Evolutionary conservation across 2,329 filamentous ascomycete genomes (phyloP), one percentile per base, ranked within the genome.

Genomic region (Trichoderma sp.): DNA sequence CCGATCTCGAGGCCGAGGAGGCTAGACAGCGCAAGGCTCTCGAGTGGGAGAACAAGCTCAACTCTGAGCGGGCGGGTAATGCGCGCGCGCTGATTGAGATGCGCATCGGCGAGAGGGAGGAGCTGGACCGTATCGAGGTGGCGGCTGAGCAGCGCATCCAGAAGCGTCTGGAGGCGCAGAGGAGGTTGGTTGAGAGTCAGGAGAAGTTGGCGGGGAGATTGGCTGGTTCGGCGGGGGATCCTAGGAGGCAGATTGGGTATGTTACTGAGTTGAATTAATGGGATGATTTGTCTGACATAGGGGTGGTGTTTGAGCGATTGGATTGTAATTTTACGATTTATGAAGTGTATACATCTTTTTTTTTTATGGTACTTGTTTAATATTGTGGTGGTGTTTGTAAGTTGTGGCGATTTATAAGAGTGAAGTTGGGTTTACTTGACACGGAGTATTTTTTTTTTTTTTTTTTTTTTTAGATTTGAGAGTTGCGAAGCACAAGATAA

Each of bases 241-340:
- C 74, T 50, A 76, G 83, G 71, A 80, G 82, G 70, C 84, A 86
- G 78, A 84, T 87, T 77, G 86, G 86, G n/a, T 87, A 81, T 70
- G 80, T 88, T 35, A 82, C 82, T 57, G 85, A 87, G 77, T 68
- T 86, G 73, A 81, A 81, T 69, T 84, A 73, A 73, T 39, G 32
- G 10, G 3, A 12, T 13, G 52, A 15, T 25, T 42, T 64, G 50
- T 39, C 32, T 39, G 50, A 35, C 25, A n/a, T 45, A 12, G 25
- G 25, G 52, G 27, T 8, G 39, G 17, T 22, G 22, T 8, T 39
- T 52, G 32, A 48, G 42, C 42, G 42, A 48, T 22, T 48, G 42
- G 42, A 48, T 48, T 48, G 42, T 48, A 48, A 22, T 48, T 48
- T 48, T 48, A 48, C 42, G 42, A 48, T 48, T 48, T 48, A 22